These are phyloP conservation scores for Fusarium coffeatum DNA, from an alignment of 2,329 filamentous ascomycete genomes.

Conservation along the genomic window DNA sequence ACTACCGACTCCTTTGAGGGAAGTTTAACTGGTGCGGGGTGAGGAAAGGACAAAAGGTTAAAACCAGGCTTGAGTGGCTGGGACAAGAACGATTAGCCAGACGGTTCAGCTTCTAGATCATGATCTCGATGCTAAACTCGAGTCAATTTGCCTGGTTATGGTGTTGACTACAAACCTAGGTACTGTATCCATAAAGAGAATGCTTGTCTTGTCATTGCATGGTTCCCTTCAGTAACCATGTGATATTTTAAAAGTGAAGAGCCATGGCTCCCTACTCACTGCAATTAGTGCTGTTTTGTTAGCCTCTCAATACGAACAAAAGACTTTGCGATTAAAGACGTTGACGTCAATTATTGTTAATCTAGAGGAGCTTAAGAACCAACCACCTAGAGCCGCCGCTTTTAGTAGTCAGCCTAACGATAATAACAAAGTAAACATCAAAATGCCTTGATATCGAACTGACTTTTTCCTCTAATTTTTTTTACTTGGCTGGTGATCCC, in stretches of 20 bases:
- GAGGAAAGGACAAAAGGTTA: neutral
- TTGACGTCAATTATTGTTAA: constrained; percentile 20
- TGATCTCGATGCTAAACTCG: constrained; percentile 13
- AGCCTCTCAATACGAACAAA: constrained; percentile 4
- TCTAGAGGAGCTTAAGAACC: neutral
- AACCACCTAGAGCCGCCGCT: neutral
- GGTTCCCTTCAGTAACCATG: neutral
- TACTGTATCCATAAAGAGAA: constrained; percentile 1
- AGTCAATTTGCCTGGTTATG: neutral
- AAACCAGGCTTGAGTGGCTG: constrained; percentile 10
- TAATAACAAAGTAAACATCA: neutral
- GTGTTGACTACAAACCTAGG: neutral
- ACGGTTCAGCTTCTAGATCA: neutral
- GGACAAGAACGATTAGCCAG: constrained; percentile 17
- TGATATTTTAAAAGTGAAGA: constrained; percentile 1
- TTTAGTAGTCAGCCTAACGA: neutral
- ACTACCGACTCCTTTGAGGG: constrained; percentile 32
- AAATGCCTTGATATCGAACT: neutral
- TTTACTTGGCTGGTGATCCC: neutral
- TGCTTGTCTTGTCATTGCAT: constrained; percentile 4
- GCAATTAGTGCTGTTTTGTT: neutral
- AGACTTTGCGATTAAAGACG: neutral
- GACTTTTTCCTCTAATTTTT: neutral
- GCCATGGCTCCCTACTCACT: neutral
- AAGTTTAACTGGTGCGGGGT: constrained; percentile 36